Evolutionary conservation across 257 asterid species (phyloP), one percentile per base, ranked within the genome.

Genomic region (Cruciata laevipes): DNA sequence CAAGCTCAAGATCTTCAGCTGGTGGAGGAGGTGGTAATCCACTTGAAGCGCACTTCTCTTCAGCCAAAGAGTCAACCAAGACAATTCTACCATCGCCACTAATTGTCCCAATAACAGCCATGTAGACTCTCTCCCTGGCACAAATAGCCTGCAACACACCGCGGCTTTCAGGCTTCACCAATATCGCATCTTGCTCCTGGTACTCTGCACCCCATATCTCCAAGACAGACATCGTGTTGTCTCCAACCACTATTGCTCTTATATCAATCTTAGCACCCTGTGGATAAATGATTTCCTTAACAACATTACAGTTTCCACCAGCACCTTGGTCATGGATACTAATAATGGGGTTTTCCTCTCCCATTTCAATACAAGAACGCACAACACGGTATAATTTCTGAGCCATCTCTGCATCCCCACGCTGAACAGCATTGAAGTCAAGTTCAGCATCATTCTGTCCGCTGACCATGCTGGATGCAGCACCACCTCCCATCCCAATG

Each of bases 131-230:
- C 80, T 93, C 99, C 72, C 97, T 85, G 74, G 77, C 83, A 74
- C 99, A 93, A 55, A 93, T 80, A 16, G 88, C 76, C 76, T 83
- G 83, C 74, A 93, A 61, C 65, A 85, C 74, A 11, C 78, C 64
- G 2, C 76, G 88, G 69, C 88, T 90, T 77, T 88, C 97, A n/a
- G 96, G 85, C 76, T 82, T 90, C 78, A 93, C 96, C 85, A 93
- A 78, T 73, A 93, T 90, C 35, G 99, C 99, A 71, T 93, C 99
- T 73, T 93, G 99, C 82, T 93, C 99, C 76, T 93, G 99, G 79
- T 90, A 93, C 76, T 93, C 99, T 6, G 99, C 97, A 66, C 99
- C 97, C 99, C 97, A 90, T 74, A 93, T 88, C 81, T 93, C 99
- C 83, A 93, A 78, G 66, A 88, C 75, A 33, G 96, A 93, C 99